Evolutionary conservation across 108 stramenopile species (phyloP), one percentile per base, ranked within the genome.

Genomic region (Seminavis robusta): DNA sequence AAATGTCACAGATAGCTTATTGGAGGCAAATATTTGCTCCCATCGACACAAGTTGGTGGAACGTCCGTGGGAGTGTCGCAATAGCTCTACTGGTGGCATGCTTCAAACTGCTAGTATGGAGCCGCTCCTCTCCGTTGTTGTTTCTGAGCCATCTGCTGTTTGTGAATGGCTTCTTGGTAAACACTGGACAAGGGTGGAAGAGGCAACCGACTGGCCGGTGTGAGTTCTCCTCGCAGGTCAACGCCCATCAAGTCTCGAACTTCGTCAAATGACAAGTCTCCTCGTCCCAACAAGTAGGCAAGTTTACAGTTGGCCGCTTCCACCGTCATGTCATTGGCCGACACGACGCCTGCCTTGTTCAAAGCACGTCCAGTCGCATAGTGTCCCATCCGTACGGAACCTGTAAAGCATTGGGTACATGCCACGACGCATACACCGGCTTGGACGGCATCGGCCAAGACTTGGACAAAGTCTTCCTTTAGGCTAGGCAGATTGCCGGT

Each of bases 311-410:
- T 74, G 31, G 62, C 84, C 0, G 96, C 97, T 73, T 99, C 98
- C 26, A 91, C 37, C 8, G 98, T 99, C 97, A 99, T 97, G 70
- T 99, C 98, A 15, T 64, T 67, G 13, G 90, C 94, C 3, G 77
- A 73, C 10, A 98, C 81, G 4, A 95, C 97, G 15, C 97, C 97
- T 13, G 76, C 82, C 16, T 65, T 59, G 33, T 77, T 42, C 46
- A 99, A 62, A 1, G 78, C 84, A 16, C 67, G 62, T 1, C 97
- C 98, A 1, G 93, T 91, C 2, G 94, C 94, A 55, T 98, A 99
- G 40, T 90, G 83, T 10, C 88, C 92, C 53, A 97, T 68, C 54
- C 77, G 61, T 2, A 97, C 98, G 27, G 71, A 69, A 25, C 98
- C 98, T 37, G 64, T 81, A 23, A 71, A 60, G 60, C 98, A 99